phyloP scores from a whole-genome alignment of 2,329 filamentous ascomycete species.

The Cephalotrichum gorgonifer region DNA sequence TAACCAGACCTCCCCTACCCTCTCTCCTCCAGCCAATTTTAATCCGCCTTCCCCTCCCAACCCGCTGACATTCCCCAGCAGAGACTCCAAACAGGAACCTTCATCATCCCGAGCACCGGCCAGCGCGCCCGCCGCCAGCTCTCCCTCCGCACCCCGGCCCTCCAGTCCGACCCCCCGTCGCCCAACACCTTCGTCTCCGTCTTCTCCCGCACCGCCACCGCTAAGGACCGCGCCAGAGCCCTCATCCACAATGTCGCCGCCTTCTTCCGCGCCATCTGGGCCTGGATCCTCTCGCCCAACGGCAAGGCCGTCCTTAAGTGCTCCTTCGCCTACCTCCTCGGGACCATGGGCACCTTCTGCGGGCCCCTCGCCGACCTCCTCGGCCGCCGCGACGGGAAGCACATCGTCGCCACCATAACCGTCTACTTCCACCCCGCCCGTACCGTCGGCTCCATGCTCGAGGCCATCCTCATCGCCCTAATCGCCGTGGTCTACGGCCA shows the following conservation, averaged over 20 bases:
- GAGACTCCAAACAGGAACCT: conserved; percentile 76
- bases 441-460: conserved; percentile 79
- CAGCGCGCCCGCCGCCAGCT: conserved; percentile 74
- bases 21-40: neutral
- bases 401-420: conserved; percentile 85
- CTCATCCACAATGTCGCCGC: conserved; percentile 26
- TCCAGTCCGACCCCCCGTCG: conserved; percentile 17
- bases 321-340: conserved; percentile 78
- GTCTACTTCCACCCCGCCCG: conserved; percentile 92
- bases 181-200: conserved; percentile 21
- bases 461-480: conserved; percentile 67
- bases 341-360: conserved; percentile 78
- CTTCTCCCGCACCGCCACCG: conserved; percentile 21
- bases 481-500: conserved; percentile 63
- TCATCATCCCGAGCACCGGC: conserved; percentile 77
- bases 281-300: conserved; percentile 59
- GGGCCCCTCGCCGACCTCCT: conserved; percentile 61
- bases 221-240: conserved; percentile 21
- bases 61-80: conserved; percentile 17
- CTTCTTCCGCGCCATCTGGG: conserved; percentile 30
- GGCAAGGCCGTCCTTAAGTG: conserved; percentile 83
- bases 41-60: neutral
- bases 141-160: conserved; percentile 46
- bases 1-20: neutral
- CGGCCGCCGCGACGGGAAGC: conserved; percentile 81